phyloP scores from a whole-genome alignment of 176 grass and related monocot species.

The Pontederia crassipes region DNA sequence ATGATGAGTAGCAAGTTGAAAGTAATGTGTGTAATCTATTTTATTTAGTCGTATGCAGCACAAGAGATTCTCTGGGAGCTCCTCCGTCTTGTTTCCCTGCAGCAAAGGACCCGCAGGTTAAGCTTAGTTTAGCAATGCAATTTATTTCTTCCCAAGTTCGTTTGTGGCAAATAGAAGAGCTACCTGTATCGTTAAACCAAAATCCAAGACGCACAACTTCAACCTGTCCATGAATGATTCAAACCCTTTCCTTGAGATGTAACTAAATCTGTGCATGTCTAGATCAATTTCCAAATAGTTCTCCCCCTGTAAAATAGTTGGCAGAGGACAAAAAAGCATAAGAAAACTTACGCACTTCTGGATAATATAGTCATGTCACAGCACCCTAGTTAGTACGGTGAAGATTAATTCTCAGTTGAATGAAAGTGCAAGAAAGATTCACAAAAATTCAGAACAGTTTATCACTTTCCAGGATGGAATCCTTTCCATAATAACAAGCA shows the following conservation, averaged over 20 bases:
- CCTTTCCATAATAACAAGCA: no score
- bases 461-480: no score
- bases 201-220: constrained; percentile 9
- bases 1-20: constrained; percentile 1
- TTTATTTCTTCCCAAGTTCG: no score
- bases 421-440: no score
- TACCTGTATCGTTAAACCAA: constrained; percentile 19
- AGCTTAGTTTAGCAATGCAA: not conserved
- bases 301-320: not conserved
- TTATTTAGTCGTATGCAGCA: constrained; percentile 8
- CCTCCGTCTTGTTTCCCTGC: constrained; percentile 16
- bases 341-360: constrained; percentile 10
- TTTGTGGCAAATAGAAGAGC: not conserved
- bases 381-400: not conserved
- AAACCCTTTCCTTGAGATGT: constrained; percentile 19
- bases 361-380: not conserved
- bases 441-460: no score
- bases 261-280: constrained; percentile 21
- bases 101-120: not conserved
- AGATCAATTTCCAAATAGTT: constrained; percentile 20
- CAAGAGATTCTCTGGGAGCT: constrained; percentile 12
- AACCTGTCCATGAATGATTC: constrained; percentile 16
- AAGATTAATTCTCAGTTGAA: no score
- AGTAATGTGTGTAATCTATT: constrained; percentile 14
- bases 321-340: constrained; percentile 1